Evolutionary conservation across 2,329 filamentous ascomycete species (phyloP).

Genomic region (Rhinocladiella similis): DNA sequence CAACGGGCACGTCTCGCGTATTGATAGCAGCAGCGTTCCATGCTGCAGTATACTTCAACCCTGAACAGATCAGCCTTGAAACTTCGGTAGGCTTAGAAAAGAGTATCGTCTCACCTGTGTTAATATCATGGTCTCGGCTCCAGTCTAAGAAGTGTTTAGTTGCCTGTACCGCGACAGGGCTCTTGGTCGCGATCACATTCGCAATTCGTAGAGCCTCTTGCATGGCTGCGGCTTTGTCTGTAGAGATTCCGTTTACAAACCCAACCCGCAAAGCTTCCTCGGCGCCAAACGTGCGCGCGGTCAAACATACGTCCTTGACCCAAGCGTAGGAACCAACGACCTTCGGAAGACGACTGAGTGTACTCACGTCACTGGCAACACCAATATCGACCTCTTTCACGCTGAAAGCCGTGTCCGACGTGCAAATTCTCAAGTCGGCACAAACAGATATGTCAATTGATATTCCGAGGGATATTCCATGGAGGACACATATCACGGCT

Average conservation of each 20-base stretch:
- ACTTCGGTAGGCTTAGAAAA: slow-evolving; percentile 52
- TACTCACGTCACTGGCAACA: slow-evolving; percentile 49
- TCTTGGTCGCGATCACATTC: slow-evolving; percentile 70
- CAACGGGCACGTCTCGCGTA: slow-evolving; percentile 70
- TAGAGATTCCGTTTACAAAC: slow-evolving; percentile 42
- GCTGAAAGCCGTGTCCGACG: slow-evolving; percentile 36
- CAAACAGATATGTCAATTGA: slow-evolving; percentile 63
- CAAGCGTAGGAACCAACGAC: slow-evolving; percentile 43
- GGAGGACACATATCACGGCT: slow-evolving; percentile 76
- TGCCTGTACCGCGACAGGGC: slow-evolving; percentile 80
- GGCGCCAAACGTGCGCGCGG: slow-evolving; percentile 43
- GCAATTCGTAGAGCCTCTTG: slow-evolving; percentile 64
- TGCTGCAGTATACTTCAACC: slow-evolving; percentile 57
- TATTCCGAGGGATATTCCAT: slow-evolving; percentile 74
- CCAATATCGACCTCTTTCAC: slow-evolving; percentile 53
- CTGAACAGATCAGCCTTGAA: too few species aligned
- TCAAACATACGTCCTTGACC: slow-evolving; percentile 50
- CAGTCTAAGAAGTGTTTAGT: slow-evolving; percentile 86
- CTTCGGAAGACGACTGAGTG: slow-evolving; percentile 47
- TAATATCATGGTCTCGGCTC: slow-evolving; percentile 41
- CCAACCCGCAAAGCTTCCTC: slow-evolving; percentile 45
- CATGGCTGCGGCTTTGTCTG: slow-evolving; percentile 36
- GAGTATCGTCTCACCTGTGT: slow-evolving; percentile 5
- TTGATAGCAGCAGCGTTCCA: slow-evolving; percentile 87
- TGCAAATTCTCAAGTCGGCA: slow-evolving; percentile 43